phyloP scores from a whole-genome alignment of 257 asterid genomes.

The Osmanthus fragrans region DNA sequence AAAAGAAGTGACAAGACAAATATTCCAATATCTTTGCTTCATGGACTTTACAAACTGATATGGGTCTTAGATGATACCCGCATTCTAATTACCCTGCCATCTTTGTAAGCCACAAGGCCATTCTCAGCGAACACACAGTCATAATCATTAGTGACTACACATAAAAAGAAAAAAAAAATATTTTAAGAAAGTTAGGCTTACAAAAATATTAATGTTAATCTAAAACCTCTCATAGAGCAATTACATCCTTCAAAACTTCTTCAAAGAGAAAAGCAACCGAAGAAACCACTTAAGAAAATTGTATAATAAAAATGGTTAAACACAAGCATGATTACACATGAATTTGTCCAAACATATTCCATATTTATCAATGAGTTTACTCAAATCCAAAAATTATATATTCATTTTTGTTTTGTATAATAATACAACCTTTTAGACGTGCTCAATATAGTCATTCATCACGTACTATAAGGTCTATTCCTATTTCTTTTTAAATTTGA shows the following conservation, averaged over 20 bases:
- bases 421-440: no score
- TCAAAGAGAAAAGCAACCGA: background rate
- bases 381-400: background rate
- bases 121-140: conserved; percentile 91
- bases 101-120: conserved; percentile 89
- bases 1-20: conserved; percentile 17
- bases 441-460: background rate
- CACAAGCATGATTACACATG: background rate
- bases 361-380: background rate
- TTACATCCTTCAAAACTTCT: background rate
- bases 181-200: conserved; percentile 17
- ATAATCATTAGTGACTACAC: conserved; percentile 72
- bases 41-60: background rate
- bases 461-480: background rate
- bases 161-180: conserved; percentile 14
- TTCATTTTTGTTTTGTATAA: background rate
- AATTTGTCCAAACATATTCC: background rate
- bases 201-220: background rate
- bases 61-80: conserved; percentile 50
- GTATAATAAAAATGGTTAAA: background rate
- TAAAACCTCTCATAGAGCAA: background rate
- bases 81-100: conserved; percentile 69
- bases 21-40: background rate
- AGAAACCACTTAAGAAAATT: background rate
- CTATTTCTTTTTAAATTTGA: background rate